Conservation (phyloP, 2,329 filamentous ascomycete species). For the Endoconidiophora laricicola region DNA sequence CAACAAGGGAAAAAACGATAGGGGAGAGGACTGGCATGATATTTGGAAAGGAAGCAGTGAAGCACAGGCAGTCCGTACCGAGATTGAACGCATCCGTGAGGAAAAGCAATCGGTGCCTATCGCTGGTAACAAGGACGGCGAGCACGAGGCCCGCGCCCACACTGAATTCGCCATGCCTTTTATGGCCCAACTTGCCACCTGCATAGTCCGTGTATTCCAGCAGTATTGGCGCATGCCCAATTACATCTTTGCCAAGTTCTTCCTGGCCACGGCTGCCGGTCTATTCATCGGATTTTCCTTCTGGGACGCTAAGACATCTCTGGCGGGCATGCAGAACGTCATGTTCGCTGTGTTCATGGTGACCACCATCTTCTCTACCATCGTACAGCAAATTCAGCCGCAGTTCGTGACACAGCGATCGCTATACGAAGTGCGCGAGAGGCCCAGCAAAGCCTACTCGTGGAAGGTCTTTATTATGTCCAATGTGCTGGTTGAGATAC, state of each 20-base stretch:
- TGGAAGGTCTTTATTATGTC: constrained; percentile 59
- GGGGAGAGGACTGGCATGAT: constrained; percentile 43
- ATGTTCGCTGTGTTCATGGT: constrained; percentile 64
- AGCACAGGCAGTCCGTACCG: constrained; percentile 33
- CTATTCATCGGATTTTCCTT: constrained; percentile 67
- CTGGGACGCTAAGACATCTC: constrained; percentile 34
- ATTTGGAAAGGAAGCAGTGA: constrained; percentile 45
- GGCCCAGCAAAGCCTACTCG: constrained; percentile 57
- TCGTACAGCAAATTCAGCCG: constrained; percentile 58
- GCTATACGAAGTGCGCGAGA: constrained; percentile 62
- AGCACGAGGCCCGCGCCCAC: constrained; percentile 18
- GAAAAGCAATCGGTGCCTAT: constrained; percentile 23
- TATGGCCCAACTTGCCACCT: constrained; percentile 42
- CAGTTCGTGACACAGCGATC: constrained; percentile 58
- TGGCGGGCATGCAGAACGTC: constrained; percentile 57
- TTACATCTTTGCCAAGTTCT: constrained; percentile 60
- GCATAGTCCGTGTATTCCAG: constrained; percentile 54
- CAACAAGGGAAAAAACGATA: constrained; percentile 23
- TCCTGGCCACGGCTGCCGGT: constrained; percentile 40
- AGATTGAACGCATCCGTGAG: constrained; percentile 46
- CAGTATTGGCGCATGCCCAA: constrained; percentile 71
- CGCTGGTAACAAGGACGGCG: constrained; percentile 13
- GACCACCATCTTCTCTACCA: constrained; percentile 53
- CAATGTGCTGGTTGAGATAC: constrained; percentile 56
- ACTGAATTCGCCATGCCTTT: constrained; percentile 70